phyloP scores from a whole-genome alignment of 1,284 basidiomycete species.

The Melanopsichium pennsylvanicum region DNA sequence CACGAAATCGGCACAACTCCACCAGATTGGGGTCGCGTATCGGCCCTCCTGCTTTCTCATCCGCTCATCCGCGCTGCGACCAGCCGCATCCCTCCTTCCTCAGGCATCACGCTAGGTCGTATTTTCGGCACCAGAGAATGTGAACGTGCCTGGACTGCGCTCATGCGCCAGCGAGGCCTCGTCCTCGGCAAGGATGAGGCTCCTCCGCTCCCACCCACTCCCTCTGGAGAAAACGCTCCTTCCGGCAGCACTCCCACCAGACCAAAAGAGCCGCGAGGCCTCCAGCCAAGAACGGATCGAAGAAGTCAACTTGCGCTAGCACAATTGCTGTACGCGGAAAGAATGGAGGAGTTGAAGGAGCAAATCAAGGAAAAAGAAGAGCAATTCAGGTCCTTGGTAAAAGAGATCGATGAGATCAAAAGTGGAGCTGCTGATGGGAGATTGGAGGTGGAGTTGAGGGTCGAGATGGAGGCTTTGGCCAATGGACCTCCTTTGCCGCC shows the following conservation, averaged over 20 bases:
- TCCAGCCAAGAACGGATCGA: conserved; percentile 40
- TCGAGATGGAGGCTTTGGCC: conserved; percentile 46
- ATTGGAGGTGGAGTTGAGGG: conserved; percentile 36
- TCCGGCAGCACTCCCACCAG: conserved; percentile 20
- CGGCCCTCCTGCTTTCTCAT: conserved; percentile 47
- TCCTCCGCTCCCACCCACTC: conserved; percentile 13
- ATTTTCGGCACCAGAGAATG: conserved; percentile 58
- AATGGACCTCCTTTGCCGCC: conserved; percentile 35
- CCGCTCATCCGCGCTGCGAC: conserved; percentile 53
- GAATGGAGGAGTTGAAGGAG: conserved; percentile 54
- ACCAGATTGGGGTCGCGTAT: conserved; percentile 57
- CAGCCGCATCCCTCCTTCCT: conserved; percentile 45
- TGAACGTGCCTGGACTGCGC: conserved; percentile 52
- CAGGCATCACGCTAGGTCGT: conserved; percentile 50
- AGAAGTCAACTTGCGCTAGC: conserved; percentile 56
- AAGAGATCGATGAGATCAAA: conserved; percentile 49
- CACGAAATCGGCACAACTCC: conserved; percentile 55
- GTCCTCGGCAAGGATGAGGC: conserved; percentile 42
- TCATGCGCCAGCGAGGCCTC: conserved; percentile 53
- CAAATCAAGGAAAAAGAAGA: conserved; percentile 53
- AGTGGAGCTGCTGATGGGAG: conserved; percentile 35
- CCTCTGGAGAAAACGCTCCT: too few species aligned
- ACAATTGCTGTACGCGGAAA: conserved; percentile 57
- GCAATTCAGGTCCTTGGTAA: conserved; percentile 38
- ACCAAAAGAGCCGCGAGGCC: conserved; percentile 46